phyloP scores from a whole-genome alignment of 805 yeast genomes.

The Saccharomycopsis amapae region DNA sequence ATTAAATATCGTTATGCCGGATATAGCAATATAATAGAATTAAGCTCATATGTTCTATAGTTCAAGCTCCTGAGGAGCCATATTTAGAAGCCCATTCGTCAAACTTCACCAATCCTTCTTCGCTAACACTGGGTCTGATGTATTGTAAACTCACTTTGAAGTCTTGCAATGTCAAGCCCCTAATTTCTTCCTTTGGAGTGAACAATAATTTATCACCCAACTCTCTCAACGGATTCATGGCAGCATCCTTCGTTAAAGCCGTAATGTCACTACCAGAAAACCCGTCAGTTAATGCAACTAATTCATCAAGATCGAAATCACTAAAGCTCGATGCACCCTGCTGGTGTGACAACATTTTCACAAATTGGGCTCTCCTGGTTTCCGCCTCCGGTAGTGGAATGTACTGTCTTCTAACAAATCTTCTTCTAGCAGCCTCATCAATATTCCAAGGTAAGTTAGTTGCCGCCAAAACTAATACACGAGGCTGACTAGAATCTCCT shows the following conservation, averaged over 20 bases:
- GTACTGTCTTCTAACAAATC: slow-evolving; percentile 88
- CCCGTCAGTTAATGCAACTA: slow-evolving; percentile 68
- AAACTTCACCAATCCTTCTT: slow-evolving; percentile 67
- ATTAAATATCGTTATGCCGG: too few species aligned
- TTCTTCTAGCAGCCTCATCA: slow-evolving; percentile 93
- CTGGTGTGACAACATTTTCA: slow-evolving; percentile 64
- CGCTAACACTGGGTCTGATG: slow-evolving; percentile 83
- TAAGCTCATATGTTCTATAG: too few species aligned
- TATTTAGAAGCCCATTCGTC: slow-evolving; percentile 84
- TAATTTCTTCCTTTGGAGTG: slow-evolving; percentile 65
- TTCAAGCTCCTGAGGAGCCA: slow-evolving; percentile 86
- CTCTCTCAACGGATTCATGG: slow-evolving; percentile 93
- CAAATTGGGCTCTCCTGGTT: slow-evolving; percentile 69
- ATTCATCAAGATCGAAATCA: slow-evolving; percentile 51
- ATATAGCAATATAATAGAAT: too few species aligned
- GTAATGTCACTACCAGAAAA: slow-evolving; percentile 93
- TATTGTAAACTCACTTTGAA: slow-evolving; percentile 68
- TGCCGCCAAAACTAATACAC: slow-evolving; percentile 90
- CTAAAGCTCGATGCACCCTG: slow-evolving; percentile 41
- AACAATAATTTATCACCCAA: slow-evolving; percentile 76
- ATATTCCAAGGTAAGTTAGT: slow-evolving; percentile 96
- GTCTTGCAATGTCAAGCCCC: slow-evolving; percentile 72
- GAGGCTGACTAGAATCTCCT: slow-evolving; percentile 32
- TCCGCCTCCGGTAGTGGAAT: slow-evolving; percentile 90
- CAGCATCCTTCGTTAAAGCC: slow-evolving; percentile 94